Evolutionary conservation across 768 basidiomycete species (phyloP).

Genomic region (Tubosaeta brunneosetosa): DNA sequence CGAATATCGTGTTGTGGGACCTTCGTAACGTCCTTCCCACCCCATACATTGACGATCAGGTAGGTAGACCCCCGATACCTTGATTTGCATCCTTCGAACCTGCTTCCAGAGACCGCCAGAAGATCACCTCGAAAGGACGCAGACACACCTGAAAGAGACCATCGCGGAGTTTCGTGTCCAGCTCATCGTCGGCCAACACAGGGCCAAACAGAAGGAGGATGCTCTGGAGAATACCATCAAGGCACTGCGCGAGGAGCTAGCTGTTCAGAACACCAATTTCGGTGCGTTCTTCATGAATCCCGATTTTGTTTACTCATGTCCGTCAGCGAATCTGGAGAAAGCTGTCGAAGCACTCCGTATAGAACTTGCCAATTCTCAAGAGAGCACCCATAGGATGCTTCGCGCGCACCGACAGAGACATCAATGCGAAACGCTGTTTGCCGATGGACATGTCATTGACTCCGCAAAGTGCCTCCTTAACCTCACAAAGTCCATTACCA

Average conservation of each 20-base stretch:
- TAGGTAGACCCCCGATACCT: background rate
- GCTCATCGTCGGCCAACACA: too few relatives aligned
- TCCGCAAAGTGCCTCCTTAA: background rate
- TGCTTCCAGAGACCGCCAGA: too few relatives aligned
- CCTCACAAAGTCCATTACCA: background rate
- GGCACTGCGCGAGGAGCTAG: too few relatives aligned
- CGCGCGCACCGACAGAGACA: background rate
- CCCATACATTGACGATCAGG: background rate
- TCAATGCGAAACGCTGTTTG: background rate
- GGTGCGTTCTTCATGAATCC: too few relatives aligned
- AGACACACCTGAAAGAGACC: background rate
- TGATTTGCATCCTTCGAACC: too few relatives aligned
- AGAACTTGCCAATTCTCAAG: background rate
- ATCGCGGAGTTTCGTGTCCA: background rate
- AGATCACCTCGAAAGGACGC: background rate
- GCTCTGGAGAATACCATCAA: too few relatives aligned
- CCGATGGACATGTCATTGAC: background rate
- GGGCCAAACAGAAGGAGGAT: too few relatives aligned
- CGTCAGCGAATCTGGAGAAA: too few relatives aligned
- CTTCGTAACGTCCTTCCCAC: background rate
- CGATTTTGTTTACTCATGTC: too few relatives aligned
- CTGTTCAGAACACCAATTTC: too few relatives aligned
- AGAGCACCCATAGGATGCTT: too few relatives aligned
- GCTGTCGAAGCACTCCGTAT: background rate
- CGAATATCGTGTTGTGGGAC: constrained; percentile 1